These are phyloP conservation scores for Backusella circina DNA, from an alignment of 192 early-diverging fungal species.

Conservation along the genomic window DNA sequence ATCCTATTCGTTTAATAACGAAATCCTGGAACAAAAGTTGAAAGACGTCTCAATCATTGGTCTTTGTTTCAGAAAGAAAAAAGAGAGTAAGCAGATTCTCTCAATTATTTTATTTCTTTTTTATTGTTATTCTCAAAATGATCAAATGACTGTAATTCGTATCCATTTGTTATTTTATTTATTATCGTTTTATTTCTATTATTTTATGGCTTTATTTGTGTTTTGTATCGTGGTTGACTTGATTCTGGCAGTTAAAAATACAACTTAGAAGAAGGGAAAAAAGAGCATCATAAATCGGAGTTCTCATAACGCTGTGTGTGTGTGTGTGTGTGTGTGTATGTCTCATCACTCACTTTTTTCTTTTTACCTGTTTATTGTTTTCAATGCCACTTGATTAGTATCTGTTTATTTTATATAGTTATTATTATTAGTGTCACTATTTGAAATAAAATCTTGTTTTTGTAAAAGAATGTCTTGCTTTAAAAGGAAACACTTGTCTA, in stretches of 20 bases:
- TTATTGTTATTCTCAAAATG: background rate
- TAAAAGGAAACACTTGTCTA: background rate
- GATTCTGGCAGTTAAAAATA: background rate
- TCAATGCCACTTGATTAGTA: background rate
- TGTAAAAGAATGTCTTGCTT: background rate
- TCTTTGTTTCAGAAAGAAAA: background rate
- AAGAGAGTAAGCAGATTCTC: background rate
- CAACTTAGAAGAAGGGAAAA: background rate
- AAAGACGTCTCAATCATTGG: background rate
- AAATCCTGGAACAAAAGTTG: background rate
- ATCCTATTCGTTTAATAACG: background rate
- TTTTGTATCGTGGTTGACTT: background rate
- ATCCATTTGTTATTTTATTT: background rate
- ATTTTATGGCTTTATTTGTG: background rate
- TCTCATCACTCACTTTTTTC: background rate
- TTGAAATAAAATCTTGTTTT: background rate
- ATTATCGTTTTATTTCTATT: background rate
- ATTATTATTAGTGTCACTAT: background rate
- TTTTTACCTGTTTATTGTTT: background rate
- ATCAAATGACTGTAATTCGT: background rate
- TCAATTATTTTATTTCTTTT: background rate
- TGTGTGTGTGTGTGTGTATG: too few species aligned
- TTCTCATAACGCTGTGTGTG: background rate
- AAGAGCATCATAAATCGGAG: background rate
- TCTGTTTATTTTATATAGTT: background rate